Base-by-base conservation (phyloP, 371 early-diverging fungal genomes). In the Batkoa obscura region DNA sequence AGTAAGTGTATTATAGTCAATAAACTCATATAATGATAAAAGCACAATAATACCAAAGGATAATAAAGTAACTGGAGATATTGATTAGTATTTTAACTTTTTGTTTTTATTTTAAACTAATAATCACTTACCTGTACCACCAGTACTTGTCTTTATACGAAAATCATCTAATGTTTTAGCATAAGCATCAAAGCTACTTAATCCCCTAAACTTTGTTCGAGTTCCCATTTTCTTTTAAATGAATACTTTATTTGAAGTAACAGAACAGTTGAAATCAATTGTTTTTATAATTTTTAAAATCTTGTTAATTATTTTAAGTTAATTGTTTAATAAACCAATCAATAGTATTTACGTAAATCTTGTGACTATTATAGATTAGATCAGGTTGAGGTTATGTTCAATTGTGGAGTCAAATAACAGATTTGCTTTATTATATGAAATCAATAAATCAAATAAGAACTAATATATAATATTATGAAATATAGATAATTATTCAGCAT, bases 151-250 rank as follows among this genome's bases (percentile, higher is more conserved):
- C 67, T 86, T 85, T 37, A 89, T 74, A 51, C 87, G 79, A 67
- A 95, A 92, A 66, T 96, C 94, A 58, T 96, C 97, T 32, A 91
- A 71, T 1, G 95, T 90, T 63, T 95, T 95, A 15, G 95, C 95
- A 62, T 92, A 96, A 9, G 88, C 90, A 64, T 96, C 97, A 58
- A 90, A 83, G 59, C 73, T 71, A 42, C 74, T 70, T 49, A 83
- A 67, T 15, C 53, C 48, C 31, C n/a, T 47, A n/a, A 47, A 47
- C 48, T n/a, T 47, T 30, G 23, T 23, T 23, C 23, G 48, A 60
- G 30, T 12, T 30, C 6, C 48, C 48, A 15, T 23, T 47, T 47
- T 9, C 31, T 15, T n/a, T 23, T 9, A 6, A 15, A 23, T n/a
- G 48, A 47, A 15, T 23, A 47, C 9, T 47, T 15, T 23, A 15